Percentiles rank a stretch among this genome's conserved stretches.
These are phyloP conservation scores for Verticillium longisporum DNA, from an alignment of 2,329 filamentous ascomycete species.

Conservation along the genomic window DNA sequence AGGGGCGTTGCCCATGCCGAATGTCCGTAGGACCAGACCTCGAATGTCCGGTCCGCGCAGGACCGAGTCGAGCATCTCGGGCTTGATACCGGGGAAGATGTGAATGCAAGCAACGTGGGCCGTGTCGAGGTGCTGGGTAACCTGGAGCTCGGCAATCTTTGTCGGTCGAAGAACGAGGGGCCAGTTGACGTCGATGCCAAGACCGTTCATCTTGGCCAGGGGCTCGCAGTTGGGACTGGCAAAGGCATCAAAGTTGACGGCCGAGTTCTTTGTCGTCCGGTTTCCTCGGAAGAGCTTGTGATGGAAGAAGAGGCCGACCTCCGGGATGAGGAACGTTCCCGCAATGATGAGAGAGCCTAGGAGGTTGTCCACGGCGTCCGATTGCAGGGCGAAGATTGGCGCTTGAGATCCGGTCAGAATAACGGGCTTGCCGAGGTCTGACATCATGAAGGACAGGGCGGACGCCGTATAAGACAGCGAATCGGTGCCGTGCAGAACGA, in stretches of 20 bases:
- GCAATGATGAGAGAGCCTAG: slow-evolving; percentile 84
- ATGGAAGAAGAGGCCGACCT: slow-evolving; percentile 92
- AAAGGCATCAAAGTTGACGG: slow-evolving; percentile 81
- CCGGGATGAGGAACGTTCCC: slow-evolving; percentile 86
- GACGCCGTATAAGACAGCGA: slow-evolving; percentile 85
- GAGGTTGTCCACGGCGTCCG: slow-evolving; percentile 85
- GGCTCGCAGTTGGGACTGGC: slow-evolving; percentile 81
- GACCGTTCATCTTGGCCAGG: slow-evolving; percentile 72
- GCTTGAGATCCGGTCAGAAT: slow-evolving; percentile 79
- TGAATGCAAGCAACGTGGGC: slow-evolving; percentile 85
- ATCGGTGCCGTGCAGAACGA: slow-evolving; percentile 86
- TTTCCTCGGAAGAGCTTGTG: slow-evolving; percentile 87
- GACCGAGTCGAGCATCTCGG: slow-evolving; percentile 87
- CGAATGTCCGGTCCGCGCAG: slow-evolving; percentile 68
- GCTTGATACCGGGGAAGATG: slow-evolving; percentile 86
- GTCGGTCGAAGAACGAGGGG: slow-evolving; percentile 68
- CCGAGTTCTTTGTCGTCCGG: slow-evolving; percentile 79
- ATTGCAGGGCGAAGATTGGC: slow-evolving; percentile 85
- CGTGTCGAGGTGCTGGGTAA: slow-evolving; percentile 72
- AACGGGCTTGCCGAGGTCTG: slow-evolving; percentile 84
- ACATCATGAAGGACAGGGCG: slow-evolving; percentile 87
- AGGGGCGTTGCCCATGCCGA: slow-evolving; percentile 88
- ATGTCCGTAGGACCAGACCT: slow-evolving; percentile 83
- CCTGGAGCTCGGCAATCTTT: slow-evolving; percentile 64
- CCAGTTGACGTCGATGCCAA: slow-evolving; percentile 78